Evolutionary conservation across 345 rosid genomes (phyloP), one percentile per base, ranked within the genome.

Genomic region (Lepidium sativum): DNA sequence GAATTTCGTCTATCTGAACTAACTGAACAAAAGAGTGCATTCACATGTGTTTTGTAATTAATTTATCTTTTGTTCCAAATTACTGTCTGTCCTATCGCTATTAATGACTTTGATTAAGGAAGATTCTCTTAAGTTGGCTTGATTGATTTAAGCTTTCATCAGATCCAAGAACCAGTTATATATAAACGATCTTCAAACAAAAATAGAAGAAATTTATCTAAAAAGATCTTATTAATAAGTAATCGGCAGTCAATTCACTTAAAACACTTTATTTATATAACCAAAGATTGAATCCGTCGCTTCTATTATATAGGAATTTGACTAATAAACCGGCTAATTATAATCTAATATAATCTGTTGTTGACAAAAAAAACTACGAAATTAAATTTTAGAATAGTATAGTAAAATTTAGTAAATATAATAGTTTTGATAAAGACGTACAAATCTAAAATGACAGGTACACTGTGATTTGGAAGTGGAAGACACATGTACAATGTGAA

Each of bases 91-190:
- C 42, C 55, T 18, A n/a, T 35, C 6, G 53, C n/a, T 57, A 27
- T 27, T 27, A 59, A 72, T 34, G 37, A 33, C 27, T 45, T 66
- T 60, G 20, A 66, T 60, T 52, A 72, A 66, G 72, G 67, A 66
- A 66, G 57, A 9, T 27, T 66, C 71, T 57, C 18, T 42, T 65
- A 41, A 72, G 50, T 67, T 21, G 41, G 54, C 2, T 17, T 50
- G 17, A 49, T 51, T 3, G 10, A 58, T 58, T 58, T 25, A 18
- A 65, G 59, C 54, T 57, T 25, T 66, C 68, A 72, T 37, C 72
- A 59, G 77, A 72, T 66, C 77, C 77, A 72, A 66, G 67, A 59
- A 43, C 50, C 23, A 65, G 4, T 4, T 9, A 39, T 39, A 32
- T 40, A 9, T 49, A 56, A 64, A 53, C 39, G 1, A 32, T 71